phyloP scores from a whole-genome alignment of 768 basidiomycete genomes.

The Lactarius sanguifluus region DNA sequence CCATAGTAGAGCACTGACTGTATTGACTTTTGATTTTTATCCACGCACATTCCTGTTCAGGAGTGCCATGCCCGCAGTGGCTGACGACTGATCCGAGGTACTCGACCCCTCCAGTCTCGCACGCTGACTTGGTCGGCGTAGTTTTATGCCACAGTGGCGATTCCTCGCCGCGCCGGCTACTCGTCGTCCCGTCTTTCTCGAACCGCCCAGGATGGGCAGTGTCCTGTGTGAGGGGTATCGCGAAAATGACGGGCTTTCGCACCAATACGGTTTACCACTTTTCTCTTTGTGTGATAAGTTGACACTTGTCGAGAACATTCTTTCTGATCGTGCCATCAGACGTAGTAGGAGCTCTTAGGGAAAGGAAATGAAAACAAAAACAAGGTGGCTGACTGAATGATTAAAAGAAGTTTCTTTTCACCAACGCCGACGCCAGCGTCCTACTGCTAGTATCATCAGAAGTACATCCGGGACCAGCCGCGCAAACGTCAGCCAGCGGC shows the following conservation, averaged over 20 bases:
- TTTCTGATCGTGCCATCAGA: background rate
- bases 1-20: constrained; percentile 9
- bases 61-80: background rate
- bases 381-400: background rate
- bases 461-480: background rate
- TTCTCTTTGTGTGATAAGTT: background rate
- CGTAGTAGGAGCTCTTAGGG: background rate
- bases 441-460: background rate
- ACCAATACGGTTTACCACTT: too few relatives aligned
- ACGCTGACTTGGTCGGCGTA: background rate
- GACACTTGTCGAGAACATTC: constrained; percentile 13
- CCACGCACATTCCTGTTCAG: constrained; percentile 14
- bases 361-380: constrained; percentile 5
- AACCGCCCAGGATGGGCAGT: constrained; percentile 4
- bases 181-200: background rate
- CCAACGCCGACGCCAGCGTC: background rate
- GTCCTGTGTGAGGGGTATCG: background rate
- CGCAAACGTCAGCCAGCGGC: constrained; percentile 2
- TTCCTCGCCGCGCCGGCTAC: background rate
- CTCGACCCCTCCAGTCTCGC: constrained; percentile 10
- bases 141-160: background rate
- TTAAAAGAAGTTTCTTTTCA: constrained; percentile 9
- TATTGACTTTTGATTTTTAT: constrained; percentile 19
- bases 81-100: constrained; percentile 20
- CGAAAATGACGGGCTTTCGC: constrained; percentile 5